Base-by-base conservation (phyloP, 129 eudicot genomes). In the Ambrosia trifida region DNA sequence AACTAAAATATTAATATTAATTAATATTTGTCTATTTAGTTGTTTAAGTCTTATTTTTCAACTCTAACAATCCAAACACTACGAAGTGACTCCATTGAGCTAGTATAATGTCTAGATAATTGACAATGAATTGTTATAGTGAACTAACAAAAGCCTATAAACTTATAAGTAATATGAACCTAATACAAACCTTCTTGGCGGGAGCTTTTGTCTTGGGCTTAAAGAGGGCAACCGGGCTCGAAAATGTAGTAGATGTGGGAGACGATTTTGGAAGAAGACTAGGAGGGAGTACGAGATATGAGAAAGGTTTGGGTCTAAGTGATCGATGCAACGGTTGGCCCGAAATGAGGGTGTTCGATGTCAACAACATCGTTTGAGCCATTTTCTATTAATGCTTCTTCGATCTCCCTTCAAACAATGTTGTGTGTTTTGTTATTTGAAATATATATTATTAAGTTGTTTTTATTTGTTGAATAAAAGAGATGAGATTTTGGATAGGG, bases 171-270 rank as follows among this genome's bases (percentile, higher is more conserved):
- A 68, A 46, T 12, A 46, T 30, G 32, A 57, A 58, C 5, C 41
- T 60, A 60, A 60, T 6, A 33, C 40, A 12, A 12, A 88, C 96
- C 91, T 89, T 89, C 81, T 89, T 92, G 65, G 43, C 77, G 4
- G 96, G 92, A 38, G 95, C 96, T 72, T 89, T 89, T 33, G 98
- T 18, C 83, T 89, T 89, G n/a, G 96, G 60, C 70, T 93, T 93
- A 83, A 93, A 93, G 66, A 93, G 82, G 36, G 98, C 98, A 64
- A 75, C 30, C 45, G 84, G 82, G 61, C 67, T 77, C 20, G 69
- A 69, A 11, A 76, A 62, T 3, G 76, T 40, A 5, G 80, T 76
- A 0, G 80, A 59, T 14, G 17, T 18, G 3, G 85, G 72, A 45
- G 83, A 73, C 20, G 68, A 50, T 58, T 60, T 57, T 8, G 72